Conservation (phyloP, 768 basidiomycete genomes). For the Coprinopsis strossmayeri region DNA sequence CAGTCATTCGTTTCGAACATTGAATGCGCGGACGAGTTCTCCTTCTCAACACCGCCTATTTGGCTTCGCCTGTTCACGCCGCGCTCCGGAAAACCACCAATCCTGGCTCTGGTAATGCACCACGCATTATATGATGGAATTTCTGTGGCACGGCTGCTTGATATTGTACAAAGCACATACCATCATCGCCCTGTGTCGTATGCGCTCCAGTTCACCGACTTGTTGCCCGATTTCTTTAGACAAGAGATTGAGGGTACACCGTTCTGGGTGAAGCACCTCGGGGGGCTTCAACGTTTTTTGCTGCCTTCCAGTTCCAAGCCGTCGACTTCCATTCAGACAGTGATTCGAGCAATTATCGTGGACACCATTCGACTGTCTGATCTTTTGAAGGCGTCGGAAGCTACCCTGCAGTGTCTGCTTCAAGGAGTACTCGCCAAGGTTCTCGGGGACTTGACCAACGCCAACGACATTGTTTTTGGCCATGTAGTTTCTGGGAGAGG, state of each 20-base stretch:
- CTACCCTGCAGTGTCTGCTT: slow-evolving; percentile 31
- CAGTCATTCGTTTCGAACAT: slow-evolving; percentile 15
- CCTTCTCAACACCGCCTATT: slow-evolving; percentile 23
- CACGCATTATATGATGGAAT: slow-evolving; percentile 44
- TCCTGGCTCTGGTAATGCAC: slow-evolving; percentile 36
- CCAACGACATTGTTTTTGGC: slow-evolving; percentile 37
- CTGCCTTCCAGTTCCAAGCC: slow-evolving; percentile 11
- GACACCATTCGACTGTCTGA: slow-evolving; percentile 12
- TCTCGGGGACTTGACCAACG: slow-evolving; percentile 22
- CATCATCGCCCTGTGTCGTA: slow-evolving; percentile 8
- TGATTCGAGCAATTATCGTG: slow-evolving; percentile 12
- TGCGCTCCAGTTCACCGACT: slow-evolving; percentile 28
- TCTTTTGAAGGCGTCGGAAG: slow-evolving; percentile 16
- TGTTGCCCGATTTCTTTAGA: slow-evolving; percentile 29
- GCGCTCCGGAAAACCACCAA: slow-evolving; percentile 2
- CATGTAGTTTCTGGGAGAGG: slow-evolving; percentile 40
- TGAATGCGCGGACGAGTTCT: slow-evolving; percentile 16
- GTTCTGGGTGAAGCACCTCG: slow-evolving; percentile 30
- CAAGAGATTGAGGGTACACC: slow-evolving; percentile 31
- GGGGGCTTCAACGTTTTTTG: slow-evolving; percentile 15
- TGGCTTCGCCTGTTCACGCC: slow-evolving; percentile 22
- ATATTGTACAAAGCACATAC: slow-evolving; percentile 26
- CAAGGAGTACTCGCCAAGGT: slow-evolving; percentile 23
- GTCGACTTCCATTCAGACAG: slow-evolving; percentile 1
- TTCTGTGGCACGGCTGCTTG: slow-evolving; percentile 30